Conservation (phyloP, 306 rosid genomes). For the Castanospermum australe region DNA sequence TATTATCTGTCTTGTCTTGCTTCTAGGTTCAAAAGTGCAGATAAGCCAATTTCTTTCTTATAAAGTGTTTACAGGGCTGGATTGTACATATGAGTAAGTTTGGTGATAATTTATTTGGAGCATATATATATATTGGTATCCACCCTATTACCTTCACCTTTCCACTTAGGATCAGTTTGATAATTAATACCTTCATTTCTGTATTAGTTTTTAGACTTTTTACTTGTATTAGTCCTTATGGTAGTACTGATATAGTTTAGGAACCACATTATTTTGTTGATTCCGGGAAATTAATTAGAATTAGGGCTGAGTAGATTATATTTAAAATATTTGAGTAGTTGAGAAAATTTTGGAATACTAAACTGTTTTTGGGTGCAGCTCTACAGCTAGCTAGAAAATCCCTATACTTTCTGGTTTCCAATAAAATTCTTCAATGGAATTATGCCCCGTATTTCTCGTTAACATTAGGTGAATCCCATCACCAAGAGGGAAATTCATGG, state of each 20-base stretch:
- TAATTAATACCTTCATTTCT: neutral
- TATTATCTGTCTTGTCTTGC: neutral
- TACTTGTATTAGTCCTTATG: too few species aligned
- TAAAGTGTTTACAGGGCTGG: neutral
- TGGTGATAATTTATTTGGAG: too few species aligned
- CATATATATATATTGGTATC: neutral
- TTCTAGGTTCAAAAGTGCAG: neutral
- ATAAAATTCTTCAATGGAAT: neutral
- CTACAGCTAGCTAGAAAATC: neutral
- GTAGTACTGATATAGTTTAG: neutral
- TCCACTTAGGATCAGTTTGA: neutral
- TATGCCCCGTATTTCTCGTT: neutral
- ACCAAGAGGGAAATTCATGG: neutral
- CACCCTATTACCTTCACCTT: neutral
- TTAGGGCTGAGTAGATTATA: neutral
- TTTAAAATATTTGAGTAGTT: neutral
- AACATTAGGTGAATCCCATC: neutral
- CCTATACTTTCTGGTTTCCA: neutral
- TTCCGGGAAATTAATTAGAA: neutral
- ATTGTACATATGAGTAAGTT: too few species aligned
- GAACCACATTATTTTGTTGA: neutral
- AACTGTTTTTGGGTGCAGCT: neutral
- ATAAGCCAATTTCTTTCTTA: neutral
- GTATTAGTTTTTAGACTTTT: neutral
- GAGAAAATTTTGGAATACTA: neutral